Evolutionary conservation across 495 filamentous ascomycete genomes (phyloP).

Genomic region (Talaromyces trachyspermus): DNA sequence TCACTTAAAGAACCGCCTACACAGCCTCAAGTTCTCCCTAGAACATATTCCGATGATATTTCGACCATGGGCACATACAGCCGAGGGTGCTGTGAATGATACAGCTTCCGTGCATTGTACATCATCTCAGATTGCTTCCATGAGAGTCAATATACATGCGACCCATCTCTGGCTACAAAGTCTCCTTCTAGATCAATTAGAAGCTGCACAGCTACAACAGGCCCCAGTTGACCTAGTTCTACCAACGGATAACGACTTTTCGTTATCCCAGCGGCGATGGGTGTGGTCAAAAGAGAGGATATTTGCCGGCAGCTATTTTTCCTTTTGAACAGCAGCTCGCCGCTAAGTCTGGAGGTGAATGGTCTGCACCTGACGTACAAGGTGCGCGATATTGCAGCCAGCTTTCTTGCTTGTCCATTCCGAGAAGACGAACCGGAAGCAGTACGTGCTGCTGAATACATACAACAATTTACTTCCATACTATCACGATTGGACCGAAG

Average conservation of each 20-base stretch:
- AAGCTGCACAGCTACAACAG: slow-evolving; percentile 9
- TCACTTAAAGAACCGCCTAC: slow-evolving; percentile 10
- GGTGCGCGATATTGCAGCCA: slow-evolving; percentile 17
- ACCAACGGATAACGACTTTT: not conserved
- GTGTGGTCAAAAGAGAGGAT: not conserved
- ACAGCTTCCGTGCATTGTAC: not conserved
- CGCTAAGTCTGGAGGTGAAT: slow-evolving; percentile 13
- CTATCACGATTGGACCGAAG: slow-evolving; percentile 17
- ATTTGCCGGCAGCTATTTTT: slow-evolving; percentile 15
- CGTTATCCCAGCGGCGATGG: not conserved
- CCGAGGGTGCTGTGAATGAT: too few relatives aligned
- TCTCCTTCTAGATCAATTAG: slow-evolving; percentile 16
- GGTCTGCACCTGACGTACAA: slow-evolving; percentile 18
- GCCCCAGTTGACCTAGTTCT: not conserved
- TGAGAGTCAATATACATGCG: slow-evolving; percentile 18
- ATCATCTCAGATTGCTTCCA: slow-evolving; percentile 13
- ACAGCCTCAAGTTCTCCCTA: slow-evolving; percentile 8
- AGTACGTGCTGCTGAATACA: slow-evolving; percentile 13
- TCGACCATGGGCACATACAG: slow-evolving; percentile 6
- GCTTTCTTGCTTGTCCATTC: slow-evolving; percentile 18
- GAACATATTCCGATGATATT: slow-evolving; percentile 8
- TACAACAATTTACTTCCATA: slow-evolving; percentile 14
- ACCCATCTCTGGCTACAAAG: slow-evolving; percentile 22
- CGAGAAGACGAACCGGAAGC: slow-evolving; percentile 13
- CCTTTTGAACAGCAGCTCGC: slow-evolving; percentile 11